Percentiles rank a stretch among this genome's conserved stretches.
Conservation (phyloP, 257 asterid genomes). For the Przewalskia tangutica region DNA sequence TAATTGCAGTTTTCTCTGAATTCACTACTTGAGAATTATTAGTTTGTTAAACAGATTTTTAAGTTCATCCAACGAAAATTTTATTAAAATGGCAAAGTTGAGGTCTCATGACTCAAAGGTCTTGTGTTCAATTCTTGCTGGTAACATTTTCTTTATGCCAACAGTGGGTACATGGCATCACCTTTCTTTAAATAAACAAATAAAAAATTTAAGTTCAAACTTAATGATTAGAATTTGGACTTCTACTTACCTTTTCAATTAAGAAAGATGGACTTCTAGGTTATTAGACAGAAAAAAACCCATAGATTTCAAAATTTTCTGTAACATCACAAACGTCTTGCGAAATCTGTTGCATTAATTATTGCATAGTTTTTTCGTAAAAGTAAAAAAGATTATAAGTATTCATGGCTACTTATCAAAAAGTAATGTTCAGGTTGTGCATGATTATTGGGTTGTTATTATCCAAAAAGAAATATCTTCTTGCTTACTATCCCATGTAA, state of each 20-base stretch:
- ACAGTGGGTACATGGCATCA: neutral
- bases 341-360: neutral
- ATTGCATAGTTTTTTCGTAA: neutral
- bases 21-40: neutral
- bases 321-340: neutral
- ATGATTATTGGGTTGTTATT: neutral
- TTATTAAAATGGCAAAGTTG: neutral
- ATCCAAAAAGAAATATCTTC: neutral
- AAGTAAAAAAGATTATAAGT: neutral
- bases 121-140: neutral
- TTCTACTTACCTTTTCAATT: neutral
- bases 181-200: neutral
- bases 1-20: constrained; percentile 16
- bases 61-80: neutral
- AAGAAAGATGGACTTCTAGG: neutral
- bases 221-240: neutral
- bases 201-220: neutral
- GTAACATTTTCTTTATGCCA: neutral
- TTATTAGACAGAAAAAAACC: neutral
- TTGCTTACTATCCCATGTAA: neutral
- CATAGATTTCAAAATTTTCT: neutral
- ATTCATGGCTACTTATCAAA: neutral
- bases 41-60: too few relatives aligned
- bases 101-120: neutral
- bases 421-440: neutral